Base-by-base conservation (phyloP, 2,329 filamentous ascomycete genomes). In the Talaromyces amestolkiae region DNA sequence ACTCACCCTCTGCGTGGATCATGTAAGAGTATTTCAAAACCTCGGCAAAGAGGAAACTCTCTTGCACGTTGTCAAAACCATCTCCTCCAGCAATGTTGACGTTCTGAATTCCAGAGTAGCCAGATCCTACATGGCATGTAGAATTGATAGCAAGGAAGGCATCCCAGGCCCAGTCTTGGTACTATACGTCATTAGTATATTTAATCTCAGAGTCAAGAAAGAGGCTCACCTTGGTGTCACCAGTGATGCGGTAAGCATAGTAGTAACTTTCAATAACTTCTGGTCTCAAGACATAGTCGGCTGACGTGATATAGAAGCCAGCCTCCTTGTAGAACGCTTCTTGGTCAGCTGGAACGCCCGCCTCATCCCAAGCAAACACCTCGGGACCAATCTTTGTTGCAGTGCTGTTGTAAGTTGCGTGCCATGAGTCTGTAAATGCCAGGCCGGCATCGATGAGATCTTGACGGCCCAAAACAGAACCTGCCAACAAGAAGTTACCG, bases 11-110 rank as follows among this genome's bases (percentile, higher is more conserved):
- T 0, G 85, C 83, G 73, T 88, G 87, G 66, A 91, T 90, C 71
- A 96, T 75, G 78, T 91, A 96, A 65, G 85, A 81, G 76, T 96
- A 96, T 83, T 96, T 96, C 76, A 96, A 75, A 68, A 93, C 90
- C 81, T 96, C 92, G 0, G 92, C 92, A 76, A 96, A 92, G 81
- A 91, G 89, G 80, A 95, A 96, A 72, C 90, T 93, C 79, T 96
- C 91, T 82, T 94, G 90, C 75, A 89, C 89, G 75, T 96, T 86
- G 49, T 78, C 76, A 66, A 84, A 87, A 0, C 78, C 77, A 0
- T 90, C 90, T 10, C 91, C 91, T 35, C 81, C 82, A 3, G 73
- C 71, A 3, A 77, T 79, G 70, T 90, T 91, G 54, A 96, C 91
- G 73, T 96, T 77, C 0, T 71, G 75, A 64, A 96, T 80, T 35